Base-by-base conservation (phyloP, 2,329 filamentous ascomycete genomes). In the Talaromyces sp. region DNA sequence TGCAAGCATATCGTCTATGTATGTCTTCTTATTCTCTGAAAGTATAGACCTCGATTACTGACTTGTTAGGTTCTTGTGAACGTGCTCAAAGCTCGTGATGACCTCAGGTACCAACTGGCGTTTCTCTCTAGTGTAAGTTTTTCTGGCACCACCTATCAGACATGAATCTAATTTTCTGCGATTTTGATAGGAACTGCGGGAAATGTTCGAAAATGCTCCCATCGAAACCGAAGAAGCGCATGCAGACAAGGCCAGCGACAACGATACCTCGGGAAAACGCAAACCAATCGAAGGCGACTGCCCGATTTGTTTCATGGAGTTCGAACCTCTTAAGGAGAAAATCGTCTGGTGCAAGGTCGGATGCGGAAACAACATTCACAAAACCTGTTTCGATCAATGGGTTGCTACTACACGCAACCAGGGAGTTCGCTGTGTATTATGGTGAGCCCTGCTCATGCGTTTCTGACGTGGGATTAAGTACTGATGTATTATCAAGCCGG, bases 1-100 rank as follows among this genome's bases (percentile, higher is more conserved):
- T 90, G 87, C 81, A 89, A 89, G 71, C 87, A 89, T 68, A 83
- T 88, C 50, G 75, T 85, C 54, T 88, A 87, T 71, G 84, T 84
- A 77, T 71, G 9, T 43, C 56, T 35, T 24, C 31, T 35, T 27
- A 1, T 3, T 58, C 11, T 7, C 35, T 31, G 19, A 22, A 33
- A 33, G 8, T 37, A 3, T 24, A 19, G 5, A 0, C 6, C 5
- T 39, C 3, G 52, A 24, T 56, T 37, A 22, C 52, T 56, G 16
- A 22, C 47, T 62, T 61, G 64, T 54, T 64, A 45, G 81, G 81
- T 87, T 24, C 81, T 88, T 64, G 75, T 83, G 58, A 83, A 84
- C 31, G 83, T 86, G 2, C 79, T 89, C 48, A 87, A 85, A 76
- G 85, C 82, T 1, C 82, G 82, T 0, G 75, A 79, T 45, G 73